Conservation (phyloP, 805 yeast genomes). For the Suhomyces sp. region DNA sequence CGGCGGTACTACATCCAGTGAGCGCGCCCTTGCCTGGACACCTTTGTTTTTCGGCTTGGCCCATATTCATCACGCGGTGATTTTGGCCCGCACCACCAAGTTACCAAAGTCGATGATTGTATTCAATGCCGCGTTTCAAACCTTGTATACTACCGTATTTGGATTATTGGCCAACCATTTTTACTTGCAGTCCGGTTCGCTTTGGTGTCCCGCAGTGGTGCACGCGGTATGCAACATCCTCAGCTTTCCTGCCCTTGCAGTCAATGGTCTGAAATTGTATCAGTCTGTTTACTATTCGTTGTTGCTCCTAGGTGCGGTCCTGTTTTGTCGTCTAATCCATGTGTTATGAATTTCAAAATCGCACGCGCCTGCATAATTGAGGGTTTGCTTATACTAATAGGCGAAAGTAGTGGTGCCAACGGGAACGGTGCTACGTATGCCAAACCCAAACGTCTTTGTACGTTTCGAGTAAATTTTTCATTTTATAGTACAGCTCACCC, state of each 20-base stretch:
- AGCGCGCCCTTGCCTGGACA: slow-evolving; percentile 22
- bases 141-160: slow-evolving; percentile 63
- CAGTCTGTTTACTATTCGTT: slow-evolving; percentile 35
- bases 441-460: not conserved
- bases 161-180: slow-evolving; percentile 63
- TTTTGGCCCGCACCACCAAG: slow-evolving; percentile 30
- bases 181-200: slow-evolving; percentile 47
- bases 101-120: slow-evolving; percentile 27
- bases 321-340: slow-evolving; percentile 23
- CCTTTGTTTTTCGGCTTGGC: slow-evolving; percentile 76
- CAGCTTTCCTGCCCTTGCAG: slow-evolving; percentile 55
- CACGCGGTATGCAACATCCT: slow-evolving; percentile 68
- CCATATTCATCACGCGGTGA: slow-evolving; percentile 71
- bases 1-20: not conserved
- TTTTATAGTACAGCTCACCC: not conserved
- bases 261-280: slow-evolving; percentile 14
- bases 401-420: not conserved
- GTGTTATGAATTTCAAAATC: not conserved
- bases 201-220: slow-evolving; percentile 55
- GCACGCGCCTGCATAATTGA: not conserved
- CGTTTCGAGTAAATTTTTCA: not conserved
- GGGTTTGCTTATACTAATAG: not conserved
- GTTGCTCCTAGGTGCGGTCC: slow-evolving; percentile 41
- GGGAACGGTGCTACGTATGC: not conserved
- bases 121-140: slow-evolving; percentile 47